Conservation (phyloP, 805 yeast species). For the Candida manassasensis region DNA sequence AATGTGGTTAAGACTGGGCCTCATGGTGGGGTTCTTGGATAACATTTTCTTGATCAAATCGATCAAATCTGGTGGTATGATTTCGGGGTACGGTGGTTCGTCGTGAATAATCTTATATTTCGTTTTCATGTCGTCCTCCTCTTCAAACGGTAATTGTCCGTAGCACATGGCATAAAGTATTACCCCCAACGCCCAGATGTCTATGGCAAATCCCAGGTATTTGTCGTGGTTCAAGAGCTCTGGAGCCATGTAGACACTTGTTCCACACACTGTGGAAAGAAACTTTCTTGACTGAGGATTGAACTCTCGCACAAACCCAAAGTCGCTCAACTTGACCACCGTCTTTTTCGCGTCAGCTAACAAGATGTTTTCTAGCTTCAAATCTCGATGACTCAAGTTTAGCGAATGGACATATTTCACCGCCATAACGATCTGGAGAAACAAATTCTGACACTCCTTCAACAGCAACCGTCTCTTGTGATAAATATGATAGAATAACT, state of each 20-base stretch:
- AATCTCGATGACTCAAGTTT: conserved; percentile 79
- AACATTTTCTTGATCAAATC: conserved; percentile 52
- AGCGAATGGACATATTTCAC: conserved; percentile 71
- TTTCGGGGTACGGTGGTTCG: conserved; percentile 56
- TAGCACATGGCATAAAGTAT: conserved; percentile 78
- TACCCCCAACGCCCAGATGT: conserved; percentile 90
- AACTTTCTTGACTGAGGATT: conserved; percentile 41
- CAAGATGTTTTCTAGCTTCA: conserved; percentile 75
- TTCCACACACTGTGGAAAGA: conserved; percentile 86
- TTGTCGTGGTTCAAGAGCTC: conserved; percentile 67
- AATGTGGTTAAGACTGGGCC: conserved; percentile 49
- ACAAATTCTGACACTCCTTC: conserved; percentile 48
- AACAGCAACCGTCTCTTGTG: conserved; percentile 46
- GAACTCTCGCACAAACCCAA: conserved; percentile 86
- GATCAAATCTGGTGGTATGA: conserved; percentile 46
- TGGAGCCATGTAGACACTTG: conserved; percentile 96
- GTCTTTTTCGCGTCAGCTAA: conserved; percentile 48
- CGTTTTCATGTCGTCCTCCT: conserved; percentile 65
- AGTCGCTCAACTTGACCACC: conserved; percentile 78
- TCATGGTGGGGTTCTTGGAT: conserved; percentile 55
- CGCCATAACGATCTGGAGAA: conserved; percentile 63
- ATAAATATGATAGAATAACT: conserved; percentile 63
- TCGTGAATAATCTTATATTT: conserved; percentile 55
- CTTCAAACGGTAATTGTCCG: conserved; percentile 90
- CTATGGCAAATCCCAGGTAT: conserved; percentile 77